Conservation (phyloP, 2,329 filamentous ascomycete species). For the Endocalyx cinctus region DNA sequence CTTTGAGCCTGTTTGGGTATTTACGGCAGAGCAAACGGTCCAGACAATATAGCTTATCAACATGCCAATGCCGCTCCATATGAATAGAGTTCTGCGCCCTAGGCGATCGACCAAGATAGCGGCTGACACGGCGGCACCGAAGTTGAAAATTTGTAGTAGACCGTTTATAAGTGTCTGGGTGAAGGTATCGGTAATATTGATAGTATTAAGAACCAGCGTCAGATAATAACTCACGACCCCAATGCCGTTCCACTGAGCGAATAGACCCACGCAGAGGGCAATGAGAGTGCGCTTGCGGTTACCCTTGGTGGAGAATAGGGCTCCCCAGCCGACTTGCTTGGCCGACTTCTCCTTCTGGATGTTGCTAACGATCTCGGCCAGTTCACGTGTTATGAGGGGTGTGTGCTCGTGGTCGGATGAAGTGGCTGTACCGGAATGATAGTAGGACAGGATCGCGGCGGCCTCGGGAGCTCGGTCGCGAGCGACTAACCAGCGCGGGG, state of each 20-base stretch:
- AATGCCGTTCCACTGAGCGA: slow-evolving; percentile 26
- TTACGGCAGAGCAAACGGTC: no score
- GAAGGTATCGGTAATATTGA: slow-evolving; percentile 29
- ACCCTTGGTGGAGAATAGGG: slow-evolving; percentile 13
- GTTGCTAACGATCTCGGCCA: slow-evolving; percentile 13
- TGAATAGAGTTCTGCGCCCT: slow-evolving; percentile 19
- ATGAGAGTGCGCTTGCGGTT: slow-evolving; percentile 18
- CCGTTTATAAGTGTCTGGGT: slow-evolving; percentile 33
- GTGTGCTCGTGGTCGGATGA: slow-evolving; percentile 7
- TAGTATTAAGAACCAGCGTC: slow-evolving; percentile 29
- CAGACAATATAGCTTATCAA: slow-evolving; percentile 12
- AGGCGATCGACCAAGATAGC: slow-evolving; percentile 30
- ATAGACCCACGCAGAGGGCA: slow-evolving; percentile 10
- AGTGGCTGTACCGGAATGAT: slow-evolving; percentile 12
- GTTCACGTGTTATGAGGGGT: slow-evolving; percentile 18
- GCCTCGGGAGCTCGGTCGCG: slow-evolving; percentile 18
- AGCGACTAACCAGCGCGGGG: slow-evolving; percentile 21
- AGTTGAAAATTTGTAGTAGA: slow-evolving; percentile 41
- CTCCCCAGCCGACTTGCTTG: background rate
- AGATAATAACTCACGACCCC: slow-evolving; percentile 32
- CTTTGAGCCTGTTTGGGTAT: no score
- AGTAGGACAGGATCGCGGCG: slow-evolving; percentile 7
- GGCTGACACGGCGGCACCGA: slow-evolving; percentile 41
- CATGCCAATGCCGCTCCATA: slow-evolving; percentile 15
- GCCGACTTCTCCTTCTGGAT: background rate